A percentile compares a stretch with the other conserved stretches of the same genome.
phyloP scores from a whole-genome alignment of 2,329 filamentous ascomycete genomes.

The Eurotiales sp. region DNA sequence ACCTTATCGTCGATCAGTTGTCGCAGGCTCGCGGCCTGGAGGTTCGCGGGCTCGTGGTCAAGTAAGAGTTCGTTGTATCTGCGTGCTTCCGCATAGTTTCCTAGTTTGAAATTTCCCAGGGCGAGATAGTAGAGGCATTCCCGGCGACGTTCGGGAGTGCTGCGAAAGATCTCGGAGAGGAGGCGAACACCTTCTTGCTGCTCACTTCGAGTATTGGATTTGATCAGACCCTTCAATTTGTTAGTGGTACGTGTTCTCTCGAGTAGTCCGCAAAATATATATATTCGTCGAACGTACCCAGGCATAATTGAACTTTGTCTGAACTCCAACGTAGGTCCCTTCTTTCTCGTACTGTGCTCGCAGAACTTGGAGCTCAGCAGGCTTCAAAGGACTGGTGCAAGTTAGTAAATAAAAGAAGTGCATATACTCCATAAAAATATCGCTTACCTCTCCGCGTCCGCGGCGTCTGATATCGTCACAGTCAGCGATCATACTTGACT shows the following conservation, averaged over 20 bases:
- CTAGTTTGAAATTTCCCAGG: constrained; percentile 95
- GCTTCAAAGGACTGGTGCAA: constrained; percentile 70
- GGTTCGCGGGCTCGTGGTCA: constrained; percentile 84
- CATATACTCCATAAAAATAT: too few relatives aligned
- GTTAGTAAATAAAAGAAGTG: constrained; percentile 1
- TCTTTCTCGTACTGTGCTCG: constrained; percentile 96
- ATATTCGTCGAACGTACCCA: constrained; percentile 64
- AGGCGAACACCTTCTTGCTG: constrained; percentile 93
- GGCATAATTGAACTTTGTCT: constrained; percentile 99
- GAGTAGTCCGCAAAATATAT: not conserved
- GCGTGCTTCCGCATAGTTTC: constrained; percentile 92
- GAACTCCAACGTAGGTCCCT: constrained; percentile 91
- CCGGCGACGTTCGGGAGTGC: constrained; percentile 83
- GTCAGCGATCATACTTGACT: not conserved
- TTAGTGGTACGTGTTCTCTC: too few relatives aligned
- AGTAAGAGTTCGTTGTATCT: constrained; percentile 91
- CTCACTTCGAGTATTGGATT: constrained; percentile 77
- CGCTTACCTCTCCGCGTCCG: constrained; percentile 87
- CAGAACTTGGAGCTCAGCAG: constrained; percentile 86
- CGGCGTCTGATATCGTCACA: constrained; percentile 64
- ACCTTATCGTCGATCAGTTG: constrained; percentile 94
- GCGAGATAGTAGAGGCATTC: constrained; percentile 99
- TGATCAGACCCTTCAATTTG: constrained; percentile 74
- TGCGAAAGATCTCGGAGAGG: constrained; percentile 94
- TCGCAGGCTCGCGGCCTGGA: constrained; percentile 84